Conservation (phyloP, 345 rosid species). For the Lagerstroemia speciosa region DNA sequence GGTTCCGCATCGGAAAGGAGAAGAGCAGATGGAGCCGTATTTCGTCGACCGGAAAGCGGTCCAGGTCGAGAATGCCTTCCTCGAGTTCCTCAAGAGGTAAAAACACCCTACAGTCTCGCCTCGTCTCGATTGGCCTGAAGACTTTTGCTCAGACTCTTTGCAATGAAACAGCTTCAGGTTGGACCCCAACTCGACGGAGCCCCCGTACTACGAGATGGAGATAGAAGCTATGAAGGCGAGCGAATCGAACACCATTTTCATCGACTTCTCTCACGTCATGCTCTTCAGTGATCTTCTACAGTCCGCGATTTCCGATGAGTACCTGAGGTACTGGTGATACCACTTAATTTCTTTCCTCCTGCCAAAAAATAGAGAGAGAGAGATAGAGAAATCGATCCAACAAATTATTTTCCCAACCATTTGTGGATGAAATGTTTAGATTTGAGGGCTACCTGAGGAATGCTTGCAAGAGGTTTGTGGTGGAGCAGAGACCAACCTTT, state of each 20-base stretch:
- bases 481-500: constrained; percentile 62
- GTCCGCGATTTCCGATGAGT: constrained; percentile 74
- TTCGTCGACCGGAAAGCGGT: constrained; percentile 76
- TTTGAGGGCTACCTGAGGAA: constrained; percentile 80
- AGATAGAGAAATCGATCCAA: background rate
- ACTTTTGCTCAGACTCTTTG: background rate
- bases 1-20: background rate
- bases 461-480: constrained; percentile 84
- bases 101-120: background rate
- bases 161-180: constrained; percentile 39
- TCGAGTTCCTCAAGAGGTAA: constrained; percentile 84
- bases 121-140: background rate
- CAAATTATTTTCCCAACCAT: background rate
- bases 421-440: constrained; percentile 14
- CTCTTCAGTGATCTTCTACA: constrained; percentile 66
- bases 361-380: background rate
- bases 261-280: constrained; percentile 91
- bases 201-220: constrained; percentile 54
- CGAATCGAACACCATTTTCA: constrained; percentile 76
- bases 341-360: background rate
- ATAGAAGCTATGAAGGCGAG: constrained; percentile 54
- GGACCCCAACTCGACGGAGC: constrained; percentile 41
- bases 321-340: constrained; percentile 41
- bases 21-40: constrained; percentile 16
- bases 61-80: constrained; percentile 76